Evolutionary conservation across 495 filamentous ascomycete genomes (phyloP).

Genomic region (Talaromyces stipitatus): DNA sequence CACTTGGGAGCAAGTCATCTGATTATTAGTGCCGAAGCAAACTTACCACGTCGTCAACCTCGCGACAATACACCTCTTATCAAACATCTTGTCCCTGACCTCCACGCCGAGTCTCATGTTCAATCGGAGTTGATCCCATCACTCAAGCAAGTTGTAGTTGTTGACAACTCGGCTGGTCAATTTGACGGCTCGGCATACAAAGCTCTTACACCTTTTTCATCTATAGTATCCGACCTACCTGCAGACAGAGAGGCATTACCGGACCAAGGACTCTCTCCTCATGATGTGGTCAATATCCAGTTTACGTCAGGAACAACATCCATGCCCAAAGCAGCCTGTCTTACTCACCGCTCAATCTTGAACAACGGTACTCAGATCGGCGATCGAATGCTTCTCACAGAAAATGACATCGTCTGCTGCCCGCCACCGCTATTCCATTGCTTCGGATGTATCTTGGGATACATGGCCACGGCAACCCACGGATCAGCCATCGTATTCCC

Average conservation of each 20-base stretch:
- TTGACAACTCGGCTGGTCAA: constrained; percentile 71
- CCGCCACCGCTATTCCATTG: constrained; percentile 90
- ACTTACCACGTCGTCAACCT: constrained; percentile 72
- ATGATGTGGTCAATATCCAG: constrained; percentile 89
- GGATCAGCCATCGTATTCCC: constrained; percentile 82
- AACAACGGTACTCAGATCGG: constrained; percentile 86
- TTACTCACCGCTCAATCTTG: constrained; percentile 75
- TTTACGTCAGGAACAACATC: constrained; percentile 94
- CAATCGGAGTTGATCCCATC: constrained; percentile 61
- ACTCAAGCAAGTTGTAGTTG: constrained; percentile 60
- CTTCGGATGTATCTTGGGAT: constrained; percentile 85
- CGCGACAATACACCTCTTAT: constrained; percentile 70
- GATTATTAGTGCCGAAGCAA: constrained; percentile 78
- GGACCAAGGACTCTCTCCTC: constrained; percentile 43
- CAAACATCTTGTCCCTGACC: constrained; percentile 52
- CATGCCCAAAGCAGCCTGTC: constrained; percentile 83
- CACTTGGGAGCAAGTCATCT: constrained; percentile 72
- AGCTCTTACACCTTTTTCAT: constrained; percentile 46
- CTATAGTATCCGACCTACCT: constrained; percentile 36
- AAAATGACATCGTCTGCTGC: constrained; percentile 68
- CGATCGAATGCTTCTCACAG: constrained; percentile 69
- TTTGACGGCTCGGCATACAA: constrained; percentile 39
- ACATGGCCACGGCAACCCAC: constrained; percentile 90
- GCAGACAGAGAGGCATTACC: constrained; percentile 35
- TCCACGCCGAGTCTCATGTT: constrained; percentile 37